Conservation (phyloP, 2,329 filamentous ascomycete species). For the Trichophyton rubrum region DNA sequence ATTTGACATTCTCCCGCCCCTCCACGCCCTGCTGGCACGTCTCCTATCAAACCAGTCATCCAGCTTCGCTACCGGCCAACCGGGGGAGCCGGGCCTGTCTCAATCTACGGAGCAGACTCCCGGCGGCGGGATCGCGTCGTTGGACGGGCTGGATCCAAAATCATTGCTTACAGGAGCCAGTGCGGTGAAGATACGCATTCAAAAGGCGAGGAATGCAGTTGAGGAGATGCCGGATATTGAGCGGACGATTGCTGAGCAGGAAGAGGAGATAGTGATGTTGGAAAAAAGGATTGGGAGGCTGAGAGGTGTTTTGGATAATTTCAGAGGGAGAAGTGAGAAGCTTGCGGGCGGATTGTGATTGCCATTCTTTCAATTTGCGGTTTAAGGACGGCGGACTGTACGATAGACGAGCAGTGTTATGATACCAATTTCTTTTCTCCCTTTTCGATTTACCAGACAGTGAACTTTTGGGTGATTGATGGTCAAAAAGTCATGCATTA, state of each 20-base stretch:
- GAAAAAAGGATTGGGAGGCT: constrained; percentile 29
- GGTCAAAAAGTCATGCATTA: background rate
- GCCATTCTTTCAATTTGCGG: background rate
- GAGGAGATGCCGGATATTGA: constrained; percentile 34
- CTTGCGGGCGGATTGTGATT: background rate
- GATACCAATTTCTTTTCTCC: background rate
- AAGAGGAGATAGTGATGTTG: constrained; percentile 32
- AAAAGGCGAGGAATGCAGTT: constrained; percentile 52
- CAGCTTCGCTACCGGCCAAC: constrained; percentile 12
- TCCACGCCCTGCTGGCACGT: constrained; percentile 64
- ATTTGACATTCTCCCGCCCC: constrained; percentile 73
- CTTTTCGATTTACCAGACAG: background rate
- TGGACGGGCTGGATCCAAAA: constrained; percentile 47
- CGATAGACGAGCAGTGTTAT: background rate
- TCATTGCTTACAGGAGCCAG: constrained; percentile 69
- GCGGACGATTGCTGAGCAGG: constrained; percentile 33
- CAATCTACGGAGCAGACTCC: constrained; percentile 16
- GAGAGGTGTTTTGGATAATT: constrained; percentile 29
- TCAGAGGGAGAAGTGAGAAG: constrained; percentile 23
- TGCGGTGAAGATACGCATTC: constrained; percentile 68
- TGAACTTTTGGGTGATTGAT: background rate
- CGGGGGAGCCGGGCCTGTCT: constrained; percentile 19
- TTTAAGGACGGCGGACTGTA: background rate
- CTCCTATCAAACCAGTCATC: constrained; percentile 42
- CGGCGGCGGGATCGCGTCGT: constrained; percentile 17